A percentile compares a stretch with the other conserved stretches of the same genome.
Evolutionary conservation across 2,329 filamentous ascomycete species (phyloP).

Genomic region (Didymellaceae sp.): DNA sequence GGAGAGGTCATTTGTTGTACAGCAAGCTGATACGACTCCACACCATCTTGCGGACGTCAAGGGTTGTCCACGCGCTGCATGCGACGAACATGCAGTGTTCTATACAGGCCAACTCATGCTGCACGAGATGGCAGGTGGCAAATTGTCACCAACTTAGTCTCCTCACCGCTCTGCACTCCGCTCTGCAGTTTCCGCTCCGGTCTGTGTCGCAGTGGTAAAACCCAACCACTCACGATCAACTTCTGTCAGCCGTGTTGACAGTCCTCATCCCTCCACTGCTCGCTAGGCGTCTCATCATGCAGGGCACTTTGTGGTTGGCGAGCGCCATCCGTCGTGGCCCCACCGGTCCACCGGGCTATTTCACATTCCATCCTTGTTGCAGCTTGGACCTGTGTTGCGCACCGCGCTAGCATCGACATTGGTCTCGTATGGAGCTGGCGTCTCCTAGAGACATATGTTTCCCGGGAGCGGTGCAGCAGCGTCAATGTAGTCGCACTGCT

Average conservation of each 20-base stretch:
- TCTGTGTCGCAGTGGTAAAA: not conserved
- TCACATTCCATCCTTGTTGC: constrained; percentile 15
- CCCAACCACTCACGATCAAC: constrained; percentile 9
- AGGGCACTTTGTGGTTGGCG: constrained; percentile 17
- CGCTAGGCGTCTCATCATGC: constrained; percentile 17
- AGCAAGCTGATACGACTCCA: not conserved
- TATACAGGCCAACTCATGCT: not conserved
- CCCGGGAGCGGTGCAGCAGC: constrained; percentile 11
- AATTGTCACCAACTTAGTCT: not conserved
- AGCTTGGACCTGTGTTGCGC: constrained; percentile 5
- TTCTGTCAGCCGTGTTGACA: constrained; percentile 2
- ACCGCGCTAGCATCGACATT: constrained; percentile 8
- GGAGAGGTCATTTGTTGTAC: constrained; percentile 7
- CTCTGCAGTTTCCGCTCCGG: constrained; percentile 3
- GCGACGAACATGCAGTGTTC: constrained; percentile 12
- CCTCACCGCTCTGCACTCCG: constrained; percentile 16
- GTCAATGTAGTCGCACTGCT: constrained; percentile 10
- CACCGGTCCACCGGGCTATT: constrained; percentile 10
- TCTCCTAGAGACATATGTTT: constrained; percentile 1
- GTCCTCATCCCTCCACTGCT: constrained; percentile 8
- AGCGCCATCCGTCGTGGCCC: constrained; percentile 13
- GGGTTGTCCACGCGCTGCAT: constrained; percentile 13
- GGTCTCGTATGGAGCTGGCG: constrained; percentile 10
- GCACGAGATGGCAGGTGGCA: constrained; percentile 13
- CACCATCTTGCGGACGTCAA: constrained; percentile 8